Conservation (phyloP, 768 basidiomycete genomes). For the Agaricus subrufescens region DNA sequence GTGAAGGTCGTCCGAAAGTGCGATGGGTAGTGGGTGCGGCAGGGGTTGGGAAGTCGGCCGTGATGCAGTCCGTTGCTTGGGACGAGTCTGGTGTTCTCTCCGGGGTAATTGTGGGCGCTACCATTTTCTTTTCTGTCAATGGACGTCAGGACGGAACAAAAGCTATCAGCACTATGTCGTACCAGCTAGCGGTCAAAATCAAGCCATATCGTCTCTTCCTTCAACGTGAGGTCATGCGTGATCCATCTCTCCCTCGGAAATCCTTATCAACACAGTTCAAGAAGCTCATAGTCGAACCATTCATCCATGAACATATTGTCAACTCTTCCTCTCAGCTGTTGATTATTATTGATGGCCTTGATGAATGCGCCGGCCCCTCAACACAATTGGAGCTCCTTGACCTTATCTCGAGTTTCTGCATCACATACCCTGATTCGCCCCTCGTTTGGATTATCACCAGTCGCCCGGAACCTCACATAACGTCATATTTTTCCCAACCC, state of each 20-base stretch:
- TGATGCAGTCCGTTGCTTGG: too few relatives aligned
- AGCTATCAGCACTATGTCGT: neutral
- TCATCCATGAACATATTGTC: neutral
- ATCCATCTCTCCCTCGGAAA: neutral
- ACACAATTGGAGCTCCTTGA: conserved; percentile 14
- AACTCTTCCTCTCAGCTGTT: neutral
- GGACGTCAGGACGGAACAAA: too few relatives aligned
- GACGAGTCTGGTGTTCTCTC: too few relatives aligned
- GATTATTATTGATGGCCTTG: neutral
- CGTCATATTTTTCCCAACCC: neutral
- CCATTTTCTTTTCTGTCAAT: too few relatives aligned
- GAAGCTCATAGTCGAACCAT: neutral
- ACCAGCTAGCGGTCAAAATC: neutral
- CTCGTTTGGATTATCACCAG: conserved; percentile 21
- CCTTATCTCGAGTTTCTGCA: neutral
- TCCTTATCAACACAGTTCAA: conserved; percentile 10
- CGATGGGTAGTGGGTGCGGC: too few relatives aligned
- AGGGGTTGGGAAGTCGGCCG: too few relatives aligned
- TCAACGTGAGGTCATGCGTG: neutral
- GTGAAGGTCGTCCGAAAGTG: too few relatives aligned
- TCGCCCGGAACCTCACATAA: conserved; percentile 22
- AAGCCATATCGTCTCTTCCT: neutral
- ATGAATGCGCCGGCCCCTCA: neutral
- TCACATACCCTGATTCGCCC: neutral
- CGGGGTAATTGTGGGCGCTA: too few relatives aligned